Evolutionary conservation across 2,329 filamentous ascomycete species (phyloP).

Genomic region (Orbilia ellipsospora): DNA sequence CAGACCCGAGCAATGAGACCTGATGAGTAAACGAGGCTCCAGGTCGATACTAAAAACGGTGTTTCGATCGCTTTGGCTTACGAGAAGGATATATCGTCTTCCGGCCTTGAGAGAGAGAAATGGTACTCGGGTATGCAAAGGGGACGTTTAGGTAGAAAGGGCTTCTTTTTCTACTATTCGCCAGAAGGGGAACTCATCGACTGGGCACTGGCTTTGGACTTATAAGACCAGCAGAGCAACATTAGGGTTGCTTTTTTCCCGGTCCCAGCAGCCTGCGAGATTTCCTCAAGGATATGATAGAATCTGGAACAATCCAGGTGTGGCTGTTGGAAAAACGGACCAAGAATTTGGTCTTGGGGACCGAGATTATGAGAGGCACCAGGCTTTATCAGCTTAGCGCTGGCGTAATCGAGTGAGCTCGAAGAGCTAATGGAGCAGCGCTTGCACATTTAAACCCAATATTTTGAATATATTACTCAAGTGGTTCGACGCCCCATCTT

Average conservation of each 20-base stretch:
- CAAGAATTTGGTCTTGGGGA: not conserved
- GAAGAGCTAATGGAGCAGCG: not conserved
- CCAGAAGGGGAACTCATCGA: conserved; percentile 19
- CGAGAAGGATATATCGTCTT: conserved; percentile 14
- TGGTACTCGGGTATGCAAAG: conserved; percentile 23
- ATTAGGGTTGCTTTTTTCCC: conserved; percentile 43
- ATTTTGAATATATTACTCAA: too few species aligned
- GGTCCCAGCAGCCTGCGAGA: conserved; percentile 23
- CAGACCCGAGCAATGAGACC: not conserved
- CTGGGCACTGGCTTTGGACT: conserved; percentile 46
- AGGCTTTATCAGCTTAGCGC: conserved; percentile 34
- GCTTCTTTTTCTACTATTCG: conserved; percentile 22
- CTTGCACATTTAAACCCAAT: too few species aligned
- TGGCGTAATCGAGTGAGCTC: not conserved
- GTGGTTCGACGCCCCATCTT: too few species aligned
- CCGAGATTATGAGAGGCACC: conserved; percentile 1
- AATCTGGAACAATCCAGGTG: conserved; percentile 49
- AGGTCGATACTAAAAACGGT: not conserved
- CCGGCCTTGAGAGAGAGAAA: conserved; percentile 3
- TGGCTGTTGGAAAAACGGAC: conserved; percentile 36
- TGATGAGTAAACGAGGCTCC: not conserved
- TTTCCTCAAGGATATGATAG: conserved; percentile 21
- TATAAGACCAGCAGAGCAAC: conserved; percentile 35
- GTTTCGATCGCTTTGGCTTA: not conserved
- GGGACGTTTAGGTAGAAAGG: conserved; percentile 22